Evolutionary conservation across 495 filamentous ascomycete species (phyloP), one percentile per base, ranked within the genome.

Genomic region (Lasiosphaeria ovina): DNA sequence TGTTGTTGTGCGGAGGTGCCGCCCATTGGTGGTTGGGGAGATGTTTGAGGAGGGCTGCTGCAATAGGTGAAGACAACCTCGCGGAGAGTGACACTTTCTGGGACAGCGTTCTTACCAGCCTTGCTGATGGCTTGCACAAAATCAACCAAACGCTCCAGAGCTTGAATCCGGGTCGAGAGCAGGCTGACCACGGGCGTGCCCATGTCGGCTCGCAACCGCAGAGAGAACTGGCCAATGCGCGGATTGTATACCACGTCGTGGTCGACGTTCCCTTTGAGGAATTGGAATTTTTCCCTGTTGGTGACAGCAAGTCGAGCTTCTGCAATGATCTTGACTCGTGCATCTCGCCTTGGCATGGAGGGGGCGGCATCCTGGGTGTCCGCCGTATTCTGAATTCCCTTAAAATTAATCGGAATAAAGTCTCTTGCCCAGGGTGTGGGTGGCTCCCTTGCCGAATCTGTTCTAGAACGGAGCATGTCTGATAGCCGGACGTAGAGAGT

Each of bases 11-110:
- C 2, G 44, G 31, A 33, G 34, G 38, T 8, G 17, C 24, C 31
- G 11, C 16, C 44, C 2, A n/a, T 11, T 47, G 44, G 11, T n/a
- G 44, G 12, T 14, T 0, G 4, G 49, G n/a, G 12, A 49, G 34
- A 10, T 42, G 17, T 42, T 34, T 42, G 33, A 54, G 53, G 52
- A 52, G 17, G 53, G 47, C 16, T 63, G 61, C 36, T 70, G 38
- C 71, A 70, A 67, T 93, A 93, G 3, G 74, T 81, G 74, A 93
- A 89, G 9, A 78, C 72, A 14, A 93, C 74, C 50, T 80, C 77
- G 32, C 74, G 77, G 11, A 92, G 77, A n/a, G 85, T 85, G 57
- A 85, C 78, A 35, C 74, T 76, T 49, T 82, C 77, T 63, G 80
- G 82, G 31, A 66, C 71, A 6, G 88, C 76, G 12, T 77, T 73